Base-by-base conservation (phyloP, 2,329 filamentous ascomycete genomes). In the Fusarium foetens region DNA sequence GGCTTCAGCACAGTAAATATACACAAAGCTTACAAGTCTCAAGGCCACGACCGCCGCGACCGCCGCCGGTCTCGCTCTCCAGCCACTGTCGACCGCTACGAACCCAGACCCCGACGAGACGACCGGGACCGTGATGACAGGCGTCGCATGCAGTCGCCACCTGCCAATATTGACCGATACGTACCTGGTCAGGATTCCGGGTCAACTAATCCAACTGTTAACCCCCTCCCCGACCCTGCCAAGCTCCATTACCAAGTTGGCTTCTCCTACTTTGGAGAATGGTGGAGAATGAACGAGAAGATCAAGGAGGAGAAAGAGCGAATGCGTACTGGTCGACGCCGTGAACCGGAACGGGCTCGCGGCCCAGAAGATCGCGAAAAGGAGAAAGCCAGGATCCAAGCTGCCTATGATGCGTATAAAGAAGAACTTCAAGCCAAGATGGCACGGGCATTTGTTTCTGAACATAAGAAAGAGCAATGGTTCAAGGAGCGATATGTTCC, bases 381-480 rank as follows among this genome's bases (percentile, higher is more conserved):
- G 78, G 93, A 95, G 80, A 92, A 94, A 80, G 89, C 90, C 55
- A 92, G 90, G 81, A 95, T 95, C 27, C 93, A 95, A 76, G 84
- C 85, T 19, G 89, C 90, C 3, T 92, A 92, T 74, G 90, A 92
- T 76, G 72, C 84, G 2, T 92, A 92, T 78, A 91, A 91, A 75
- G 90, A 92, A 77, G 90, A 92, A 39, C 83, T 92, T 4, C 90
- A 92, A 76, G 89, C 87, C 8, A 92, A 91, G 80, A 95, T 97
- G 92, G 95, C 96, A 1, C 91, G 94, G 72, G 86, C 89, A 2
- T 99, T 99, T 80, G 96, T 99, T 45, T 90, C 92, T 54, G 92
- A 94, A 76, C 96, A 99, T 83, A 97, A 97, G 80, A 91, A 91
- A 46, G 96, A 99, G 81, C 95, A 99, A 80, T 99, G 96, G 96